A percentile compares a stretch with the other conserved stretches of the same genome.
Evolutionary conservation across 768 basidiomycete genomes (phyloP).

Genomic region (Glaciozyma antarctica): DNA sequence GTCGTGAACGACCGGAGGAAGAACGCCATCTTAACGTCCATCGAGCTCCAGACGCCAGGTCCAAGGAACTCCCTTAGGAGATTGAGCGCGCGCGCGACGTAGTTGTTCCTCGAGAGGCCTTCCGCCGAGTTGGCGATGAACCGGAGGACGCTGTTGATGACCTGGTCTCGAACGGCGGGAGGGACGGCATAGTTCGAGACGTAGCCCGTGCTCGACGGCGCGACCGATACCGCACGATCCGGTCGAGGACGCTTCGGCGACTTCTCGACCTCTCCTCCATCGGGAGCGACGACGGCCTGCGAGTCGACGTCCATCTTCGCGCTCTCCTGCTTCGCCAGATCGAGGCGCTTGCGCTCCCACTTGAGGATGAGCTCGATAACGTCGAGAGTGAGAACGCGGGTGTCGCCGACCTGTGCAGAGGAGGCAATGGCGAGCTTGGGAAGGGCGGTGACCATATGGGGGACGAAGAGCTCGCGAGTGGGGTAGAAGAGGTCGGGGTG

Average conservation of each 20-base stretch:
- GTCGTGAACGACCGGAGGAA: slow-evolving; percentile 70
- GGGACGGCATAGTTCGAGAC: slow-evolving; percentile 42
- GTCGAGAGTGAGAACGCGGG: slow-evolving; percentile 78
- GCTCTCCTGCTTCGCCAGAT: slow-evolving; percentile 29
- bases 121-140: slow-evolving; percentile 57
- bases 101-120: slow-evolving; percentile 38
- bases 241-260: slow-evolving; percentile 37
- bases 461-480: slow-evolving; percentile 81
- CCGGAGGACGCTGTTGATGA: slow-evolving; percentile 92
- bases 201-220: slow-evolving; percentile 35
- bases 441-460: slow-evolving; percentile 83
- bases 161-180: slow-evolving; percentile 68
- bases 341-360: slow-evolving; percentile 59
- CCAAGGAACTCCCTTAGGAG: slow-evolving; percentile 67
- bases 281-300: slow-evolving; percentile 5
- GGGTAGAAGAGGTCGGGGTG: slow-evolving; percentile 87
- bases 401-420: slow-evolving; percentile 58
- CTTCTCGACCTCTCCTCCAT: slow-evolving; percentile 5
- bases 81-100: slow-evolving; percentile 41
- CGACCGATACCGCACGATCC: slow-evolving; percentile 40
- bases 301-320: slow-evolving; percentile 48
- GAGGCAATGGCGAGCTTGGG: slow-evolving; percentile 73
- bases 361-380: slow-evolving; percentile 81
- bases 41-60: slow-evolving; percentile 77
- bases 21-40: slow-evolving; percentile 80